Evolutionary conservation across 2,329 filamentous ascomycete species (phyloP), one percentile per base, ranked within the genome.

Genomic region (Myriosclerotinia scirpicola): DNA sequence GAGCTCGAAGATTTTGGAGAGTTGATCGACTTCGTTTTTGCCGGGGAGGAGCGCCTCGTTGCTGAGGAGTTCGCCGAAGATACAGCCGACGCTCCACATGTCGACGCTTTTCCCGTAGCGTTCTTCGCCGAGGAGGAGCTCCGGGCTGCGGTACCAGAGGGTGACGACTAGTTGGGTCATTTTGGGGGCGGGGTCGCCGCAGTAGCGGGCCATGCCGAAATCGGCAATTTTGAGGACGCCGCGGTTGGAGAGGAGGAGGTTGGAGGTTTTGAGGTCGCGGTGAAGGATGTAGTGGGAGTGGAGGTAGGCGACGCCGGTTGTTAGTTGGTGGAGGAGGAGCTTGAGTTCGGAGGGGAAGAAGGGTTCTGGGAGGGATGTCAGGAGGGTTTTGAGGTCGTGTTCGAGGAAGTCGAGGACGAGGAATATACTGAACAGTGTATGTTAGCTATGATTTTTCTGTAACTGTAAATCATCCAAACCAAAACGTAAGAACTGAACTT

Each of bases 321-420:
- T 85, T 42, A 99, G 86, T 78, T 99, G 95, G 1, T 88, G 83
- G 65, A 98, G 84, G 34, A 99, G 85, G 0, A 92, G 94, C 79
- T 99, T 99, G 75, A 92, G 87, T 78, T 99, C 95, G 53, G 92
- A 96, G 1, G 91, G 90, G 66, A 96, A 84, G 77, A 99, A 99
- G 0, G 93, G 93, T 76, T 97, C 92, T 63, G 90, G 86, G 92
- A 98, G 97, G 76, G 96, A 91, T 78, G 96, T 91, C 70, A 97
- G 90, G 67, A 99, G 85, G 65, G 90, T 91, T 79, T 96, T 96
- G 67, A 99, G 87, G 76, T 99, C 95, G 82, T 99, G 95, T 81
- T 98, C 94, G 74, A 97, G 83, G 79, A 98, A 99, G 76, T 97
- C 93, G 84, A 99, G 94, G 70, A 98, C 95, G 67, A 99, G 87